A percentile compares a stretch with the other conserved stretches of the same genome.
Conservation (phyloP, 371 early-diverging fungal genomes). For the Enterocytospora artemiae region DNA sequence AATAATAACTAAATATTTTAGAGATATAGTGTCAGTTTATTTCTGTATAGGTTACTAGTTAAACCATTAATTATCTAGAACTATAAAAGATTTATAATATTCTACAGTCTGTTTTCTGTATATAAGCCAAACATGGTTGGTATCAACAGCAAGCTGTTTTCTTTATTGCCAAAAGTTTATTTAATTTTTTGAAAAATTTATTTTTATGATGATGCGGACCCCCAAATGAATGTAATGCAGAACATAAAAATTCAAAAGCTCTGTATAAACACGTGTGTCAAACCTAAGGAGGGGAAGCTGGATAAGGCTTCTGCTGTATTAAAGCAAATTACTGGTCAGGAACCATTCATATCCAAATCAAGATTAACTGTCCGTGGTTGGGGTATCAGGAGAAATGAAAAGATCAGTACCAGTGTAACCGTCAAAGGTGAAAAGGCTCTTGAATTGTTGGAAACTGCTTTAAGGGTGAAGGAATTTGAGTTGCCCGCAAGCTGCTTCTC, state of each 20-base stretch:
- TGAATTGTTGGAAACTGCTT: constrained; percentile 92
- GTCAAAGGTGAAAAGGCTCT: constrained; percentile 85
- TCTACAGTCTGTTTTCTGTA: too few relatives aligned
- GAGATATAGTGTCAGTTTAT: too few relatives aligned
- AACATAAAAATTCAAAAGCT: constrained; percentile 94
- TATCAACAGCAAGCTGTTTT: not conserved
- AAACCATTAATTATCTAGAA: too few relatives aligned
- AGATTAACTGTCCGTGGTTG: constrained; percentile 98
- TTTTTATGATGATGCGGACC: not conserved
- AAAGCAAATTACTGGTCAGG: constrained; percentile 97
- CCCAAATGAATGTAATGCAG: constrained; percentile 73
- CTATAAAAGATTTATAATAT: too few relatives aligned
- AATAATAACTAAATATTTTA: too few relatives aligned
- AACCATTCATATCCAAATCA: constrained; percentile 95
- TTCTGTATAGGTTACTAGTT: too few relatives aligned
- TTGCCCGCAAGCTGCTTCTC: constrained; percentile 84
- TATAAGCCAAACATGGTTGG: too few relatives aligned
- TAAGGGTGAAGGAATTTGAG: constrained; percentile 99
- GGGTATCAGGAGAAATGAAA: constrained; percentile 99
- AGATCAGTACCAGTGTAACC: constrained; percentile 95
- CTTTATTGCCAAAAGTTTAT: not conserved
- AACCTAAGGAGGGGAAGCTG: constrained; percentile 93
- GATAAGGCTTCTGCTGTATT: constrained; percentile 99
- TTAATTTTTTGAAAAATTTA: constrained; percentile 21
- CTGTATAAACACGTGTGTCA: constrained; percentile 94